phyloP scores from a whole-genome alignment of 352 stramenopile species.

The Phytophthora citricola region DNA sequence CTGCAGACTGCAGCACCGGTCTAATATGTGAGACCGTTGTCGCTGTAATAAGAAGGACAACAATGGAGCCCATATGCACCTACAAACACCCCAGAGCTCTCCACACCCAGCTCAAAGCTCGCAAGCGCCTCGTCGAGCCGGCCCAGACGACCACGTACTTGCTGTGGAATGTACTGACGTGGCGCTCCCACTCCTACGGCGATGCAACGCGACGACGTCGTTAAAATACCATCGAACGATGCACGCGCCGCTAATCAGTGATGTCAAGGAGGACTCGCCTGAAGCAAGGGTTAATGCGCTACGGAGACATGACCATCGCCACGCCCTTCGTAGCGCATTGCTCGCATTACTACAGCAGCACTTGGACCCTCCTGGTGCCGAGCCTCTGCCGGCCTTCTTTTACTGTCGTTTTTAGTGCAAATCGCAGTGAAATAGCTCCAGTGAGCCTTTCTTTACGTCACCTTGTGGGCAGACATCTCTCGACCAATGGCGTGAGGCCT shows the following conservation, averaged over 20 bases:
- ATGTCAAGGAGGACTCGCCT: too few species aligned
- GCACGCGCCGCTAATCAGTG: not conserved
- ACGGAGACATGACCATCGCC: not conserved
- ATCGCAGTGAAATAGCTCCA: conserved; percentile 23
- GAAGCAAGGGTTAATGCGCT: not conserved
- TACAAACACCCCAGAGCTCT: not conserved
- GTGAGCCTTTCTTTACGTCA: conserved; percentile 11
- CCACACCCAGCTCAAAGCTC: not conserved
- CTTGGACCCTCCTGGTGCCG: not conserved
- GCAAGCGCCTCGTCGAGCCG: not conserved
- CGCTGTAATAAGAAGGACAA: not conserved
- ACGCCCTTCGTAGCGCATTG: conserved; percentile 6
- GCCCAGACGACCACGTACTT: conserved; percentile 8
- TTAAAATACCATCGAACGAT: conserved; percentile 18
- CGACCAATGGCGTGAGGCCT: conserved; percentile 29
- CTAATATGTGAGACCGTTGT: conserved; percentile 1
- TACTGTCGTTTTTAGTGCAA: conserved; percentile 29
- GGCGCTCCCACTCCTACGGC: conserved; percentile 12
- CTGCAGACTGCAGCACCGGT: conserved; percentile 6
- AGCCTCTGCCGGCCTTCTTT: conserved; percentile 19
- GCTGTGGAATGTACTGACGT: conserved; percentile 21
- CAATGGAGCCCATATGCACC: not conserved
- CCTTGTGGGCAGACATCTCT: conserved; percentile 13
- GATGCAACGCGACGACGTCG: conserved; percentile 32
- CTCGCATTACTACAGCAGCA: conserved; percentile 10